phyloP scores from a whole-genome alignment of 345 rosid genomes.

The Anastatica hierochuntica region DNA sequence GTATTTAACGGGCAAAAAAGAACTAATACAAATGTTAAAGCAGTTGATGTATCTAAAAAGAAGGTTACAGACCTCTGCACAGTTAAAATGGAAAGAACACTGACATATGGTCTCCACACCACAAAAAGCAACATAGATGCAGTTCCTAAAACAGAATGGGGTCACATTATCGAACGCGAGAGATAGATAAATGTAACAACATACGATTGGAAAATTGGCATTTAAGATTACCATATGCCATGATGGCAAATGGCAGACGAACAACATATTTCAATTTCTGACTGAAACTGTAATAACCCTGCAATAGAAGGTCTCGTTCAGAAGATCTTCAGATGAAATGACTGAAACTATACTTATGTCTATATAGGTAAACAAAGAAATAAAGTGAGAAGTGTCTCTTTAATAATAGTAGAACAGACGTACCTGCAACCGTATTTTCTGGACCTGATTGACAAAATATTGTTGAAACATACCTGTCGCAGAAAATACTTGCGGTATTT shows the following conservation, averaged over 20 bases:
- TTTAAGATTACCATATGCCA: slow-evolving; percentile 64
- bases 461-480: slow-evolving; percentile 84
- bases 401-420: background rate
- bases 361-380: too few relatives aligned
- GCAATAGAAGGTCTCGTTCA: slow-evolving; percentile 13
- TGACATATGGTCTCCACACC: slow-evolving; percentile 68
- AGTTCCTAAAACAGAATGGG: slow-evolving; percentile 43
- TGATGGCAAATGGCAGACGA: slow-evolving; percentile 82
- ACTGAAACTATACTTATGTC: too few relatives aligned
- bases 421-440: slow-evolving; percentile 92
- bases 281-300: slow-evolving; percentile 98
- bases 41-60: too few relatives aligned
- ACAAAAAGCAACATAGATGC: slow-evolving; percentile 85
- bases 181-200: background rate
- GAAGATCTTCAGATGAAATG: background rate
- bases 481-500: background rate
- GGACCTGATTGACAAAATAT: slow-evolving; percentile 85
- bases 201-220: background rate
- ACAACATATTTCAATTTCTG: slow-evolving; percentile 95
- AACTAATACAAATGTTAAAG: too few relatives aligned
- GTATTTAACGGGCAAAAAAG: too few relatives aligned
- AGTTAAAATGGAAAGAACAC: slow-evolving; percentile 50
- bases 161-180: background rate
- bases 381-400: background rate
- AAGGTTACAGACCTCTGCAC: slow-evolving; percentile 89